Percentiles rank a stretch among this genome's conserved stretches.
phyloP scores from a whole-genome alignment of 164 flowering plant species.

The Cinnamomum micranthum region DNA sequence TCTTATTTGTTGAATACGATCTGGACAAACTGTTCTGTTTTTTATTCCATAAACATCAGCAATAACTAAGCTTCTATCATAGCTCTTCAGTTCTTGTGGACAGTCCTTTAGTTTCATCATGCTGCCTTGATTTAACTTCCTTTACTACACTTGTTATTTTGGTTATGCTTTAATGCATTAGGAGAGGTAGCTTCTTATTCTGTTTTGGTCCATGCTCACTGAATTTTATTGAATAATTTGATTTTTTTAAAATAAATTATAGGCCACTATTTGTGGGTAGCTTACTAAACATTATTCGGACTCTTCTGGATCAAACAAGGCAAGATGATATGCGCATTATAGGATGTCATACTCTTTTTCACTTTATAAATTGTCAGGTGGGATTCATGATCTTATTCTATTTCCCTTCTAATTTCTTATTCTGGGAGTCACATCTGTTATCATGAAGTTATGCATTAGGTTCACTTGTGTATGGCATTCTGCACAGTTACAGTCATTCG shows the following conservation, averaged over 20 bases:
- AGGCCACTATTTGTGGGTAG: constrained; percentile 95
- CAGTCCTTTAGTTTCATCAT: not conserved
- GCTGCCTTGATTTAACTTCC: no score
- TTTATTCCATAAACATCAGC: no score
- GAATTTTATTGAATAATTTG: no score
- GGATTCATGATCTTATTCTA: not conserved
- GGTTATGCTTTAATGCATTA: not conserved
- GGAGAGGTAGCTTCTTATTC: not conserved
- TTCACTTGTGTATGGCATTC: no score
- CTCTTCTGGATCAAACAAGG: constrained; percentile 73
- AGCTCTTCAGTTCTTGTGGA: not conserved
- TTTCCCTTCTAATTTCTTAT: no score
- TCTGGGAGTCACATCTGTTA: not conserved
- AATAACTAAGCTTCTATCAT: no score
- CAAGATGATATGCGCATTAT: constrained; percentile 71
- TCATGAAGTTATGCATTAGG: not conserved
- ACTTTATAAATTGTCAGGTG: constrained; percentile 88
- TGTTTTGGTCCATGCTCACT: not conserved
- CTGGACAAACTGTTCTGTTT: no score
- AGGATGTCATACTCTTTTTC: constrained; percentile 82
- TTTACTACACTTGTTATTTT: not conserved
- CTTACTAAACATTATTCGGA: constrained; percentile 60
- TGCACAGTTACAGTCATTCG: no score
- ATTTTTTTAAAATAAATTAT: constrained; percentile 7
- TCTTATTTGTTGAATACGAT: no score